Conservation (phyloP, 164 flowering plant species). For the Macadamia integrifolia region DNA sequence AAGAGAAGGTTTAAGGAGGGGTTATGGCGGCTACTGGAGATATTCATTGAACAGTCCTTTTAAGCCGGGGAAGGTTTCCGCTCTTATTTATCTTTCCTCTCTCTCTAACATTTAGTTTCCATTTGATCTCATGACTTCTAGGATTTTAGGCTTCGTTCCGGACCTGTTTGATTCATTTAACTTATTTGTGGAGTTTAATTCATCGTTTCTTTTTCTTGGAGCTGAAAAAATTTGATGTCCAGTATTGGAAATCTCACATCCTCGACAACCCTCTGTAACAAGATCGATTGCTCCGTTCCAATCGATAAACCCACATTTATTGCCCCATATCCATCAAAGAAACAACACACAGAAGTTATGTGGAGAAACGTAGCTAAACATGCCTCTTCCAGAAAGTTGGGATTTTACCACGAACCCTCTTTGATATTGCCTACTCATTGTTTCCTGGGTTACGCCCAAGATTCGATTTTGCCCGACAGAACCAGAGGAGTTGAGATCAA, state of each 20-base stretch:
- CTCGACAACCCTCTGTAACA: conserved; percentile 6
- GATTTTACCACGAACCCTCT: conserved; percentile 7
- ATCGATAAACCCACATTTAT: not conserved
- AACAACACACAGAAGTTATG: conserved; percentile 22
- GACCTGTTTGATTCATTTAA: not conserved
- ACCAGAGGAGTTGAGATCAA: conserved; percentile 7
- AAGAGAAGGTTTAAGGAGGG: no score
- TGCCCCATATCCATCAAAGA: not conserved
- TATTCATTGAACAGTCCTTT: no score
- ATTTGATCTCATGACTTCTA: no score
- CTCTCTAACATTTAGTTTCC: no score
- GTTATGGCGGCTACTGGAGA: no score
- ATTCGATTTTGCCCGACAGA: conserved; percentile 12
- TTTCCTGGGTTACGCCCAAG: conserved; percentile 5
- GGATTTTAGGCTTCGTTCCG: no score
- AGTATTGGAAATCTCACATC: not conserved
- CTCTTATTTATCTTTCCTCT: no score
- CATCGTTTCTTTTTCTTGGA: not conserved
- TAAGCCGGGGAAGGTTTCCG: no score
- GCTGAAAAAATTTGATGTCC: conserved; percentile 8
- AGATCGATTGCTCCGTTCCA: not conserved
- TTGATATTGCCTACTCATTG: conserved; percentile 5
- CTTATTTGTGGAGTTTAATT: not conserved
- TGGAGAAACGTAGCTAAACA: conserved; percentile 38
- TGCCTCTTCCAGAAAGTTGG: conserved; percentile 21